phyloP scores from a whole-genome alignment of 2,329 filamentous ascomycete genomes.

The Stagonosporopsis tanaceti region DNA sequence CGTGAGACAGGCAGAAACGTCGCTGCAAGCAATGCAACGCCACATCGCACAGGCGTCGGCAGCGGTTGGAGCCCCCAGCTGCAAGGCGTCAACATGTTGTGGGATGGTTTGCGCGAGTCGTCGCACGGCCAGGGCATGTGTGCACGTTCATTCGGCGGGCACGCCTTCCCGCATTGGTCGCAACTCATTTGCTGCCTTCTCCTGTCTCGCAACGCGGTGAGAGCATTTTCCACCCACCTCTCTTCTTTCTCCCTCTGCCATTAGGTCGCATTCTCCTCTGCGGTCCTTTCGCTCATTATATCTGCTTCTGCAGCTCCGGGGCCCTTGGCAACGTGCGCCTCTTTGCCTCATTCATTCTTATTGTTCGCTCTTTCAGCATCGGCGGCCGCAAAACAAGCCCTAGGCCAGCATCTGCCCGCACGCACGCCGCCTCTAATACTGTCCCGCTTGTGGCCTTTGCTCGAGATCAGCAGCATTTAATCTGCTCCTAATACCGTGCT shows the following conservation, averaged over 20 bases:
- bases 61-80: conserved; percentile 4
- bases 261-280: conserved; percentile 43
- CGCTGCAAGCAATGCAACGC: conserved; percentile 34
- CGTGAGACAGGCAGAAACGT: conserved; percentile 19
- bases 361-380: conserved; percentile 50
- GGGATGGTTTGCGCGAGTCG: conserved; percentile 21
- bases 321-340: conserved; percentile 40
- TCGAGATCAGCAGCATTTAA: conserved; percentile 27
- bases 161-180: conserved; percentile 36
- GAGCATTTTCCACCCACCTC: conserved; percentile 42
- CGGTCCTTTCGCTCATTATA: conserved; percentile 47
- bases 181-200: conserved; percentile 45
- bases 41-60: conserved; percentile 32
- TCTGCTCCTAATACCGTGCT: conserved; percentile 25
- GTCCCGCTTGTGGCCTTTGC: conserved; percentile 32
- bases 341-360: conserved; percentile 50
- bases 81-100: conserved; percentile 29
- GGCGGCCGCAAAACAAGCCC: conserved; percentile 44
- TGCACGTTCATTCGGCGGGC: conserved; percentile 39
- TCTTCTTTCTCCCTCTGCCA: conserved; percentile 39
- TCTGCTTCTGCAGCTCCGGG: conserved; percentile 46
- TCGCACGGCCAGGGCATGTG: conserved; percentile 27
- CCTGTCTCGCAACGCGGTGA: conserved; percentile 37
- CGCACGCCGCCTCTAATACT: conserved; percentile 35
- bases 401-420: conserved; percentile 33